Evolutionary conservation across 2,329 filamentous ascomycete genomes (phyloP).

Genomic region (Helotiales sp.): DNA sequence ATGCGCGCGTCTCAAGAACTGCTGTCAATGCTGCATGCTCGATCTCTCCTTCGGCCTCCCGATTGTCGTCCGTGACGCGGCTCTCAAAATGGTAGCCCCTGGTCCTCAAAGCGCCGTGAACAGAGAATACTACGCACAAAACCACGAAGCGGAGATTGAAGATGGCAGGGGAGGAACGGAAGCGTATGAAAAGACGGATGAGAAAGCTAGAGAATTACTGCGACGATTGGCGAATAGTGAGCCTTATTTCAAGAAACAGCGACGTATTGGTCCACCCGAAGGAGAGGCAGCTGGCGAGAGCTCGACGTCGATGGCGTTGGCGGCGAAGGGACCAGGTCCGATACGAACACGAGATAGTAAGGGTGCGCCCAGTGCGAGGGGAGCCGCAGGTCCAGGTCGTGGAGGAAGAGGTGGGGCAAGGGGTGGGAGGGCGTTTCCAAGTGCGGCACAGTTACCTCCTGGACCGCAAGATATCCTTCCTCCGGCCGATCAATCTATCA

Average conservation of each 20-base stretch:
- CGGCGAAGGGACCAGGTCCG: conserved; percentile 65
- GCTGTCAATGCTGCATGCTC: conserved; percentile 98
- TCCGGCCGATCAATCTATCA: conserved; percentile 81
- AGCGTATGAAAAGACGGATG: conserved; percentile 94
- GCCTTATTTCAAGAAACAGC: conserved; percentile 90
- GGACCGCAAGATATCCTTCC: conserved; percentile 83
- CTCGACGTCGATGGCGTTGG: conserved; percentile 41
- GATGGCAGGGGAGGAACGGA: conserved; percentile 84
- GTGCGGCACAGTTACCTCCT: conserved; percentile 72
- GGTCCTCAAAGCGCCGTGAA: conserved; percentile 92
- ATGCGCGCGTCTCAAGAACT: conserved; percentile 96
- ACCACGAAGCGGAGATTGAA: conserved; percentile 93
- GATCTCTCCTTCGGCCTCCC: conserved; percentile 94
- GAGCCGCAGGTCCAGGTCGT: conserved; percentile 24
- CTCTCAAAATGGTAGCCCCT: conserved; percentile 95
- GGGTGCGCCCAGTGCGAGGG: conserved; percentile 46
- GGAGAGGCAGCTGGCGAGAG: conserved; percentile 44
- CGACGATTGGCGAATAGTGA: conserved; percentile 86
- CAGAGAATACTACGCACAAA: conserved; percentile 95
- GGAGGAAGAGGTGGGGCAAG: conserved; percentile 41
- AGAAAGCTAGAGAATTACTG: conserved; percentile 89
- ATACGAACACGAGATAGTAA: conserved; percentile 72
- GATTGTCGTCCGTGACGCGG: conserved; percentile 92
- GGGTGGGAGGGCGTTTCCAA: conserved; percentile 61
- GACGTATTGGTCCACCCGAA: conserved; percentile 64